A percentile compares a stretch with the other conserved stretches of the same genome.
Evolutionary conservation across 1,139 yeast species (phyloP).

Genomic region (Magnusiomyces clavatus): DNA sequence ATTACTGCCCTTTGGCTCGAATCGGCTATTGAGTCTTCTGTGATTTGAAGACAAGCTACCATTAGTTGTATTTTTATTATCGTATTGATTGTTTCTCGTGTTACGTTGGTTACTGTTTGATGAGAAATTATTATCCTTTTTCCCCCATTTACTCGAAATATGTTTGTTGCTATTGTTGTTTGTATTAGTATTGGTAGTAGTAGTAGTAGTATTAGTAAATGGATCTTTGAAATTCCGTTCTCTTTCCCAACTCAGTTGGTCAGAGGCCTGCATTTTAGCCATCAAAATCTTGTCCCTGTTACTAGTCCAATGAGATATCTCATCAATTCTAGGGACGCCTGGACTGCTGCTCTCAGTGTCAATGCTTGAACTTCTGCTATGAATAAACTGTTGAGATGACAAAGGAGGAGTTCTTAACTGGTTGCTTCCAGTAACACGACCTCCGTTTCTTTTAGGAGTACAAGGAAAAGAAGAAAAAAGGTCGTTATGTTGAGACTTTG

Average conservation of each 20-base stretch:
- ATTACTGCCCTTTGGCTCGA: background rate
- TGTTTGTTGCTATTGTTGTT: background rate
- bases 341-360: background rate
- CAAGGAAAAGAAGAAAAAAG: background rate
- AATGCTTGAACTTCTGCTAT: background rate
- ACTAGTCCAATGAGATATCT: background rate
- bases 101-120: background rate
- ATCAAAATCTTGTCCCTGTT: background rate
- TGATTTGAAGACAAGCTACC: background rate
- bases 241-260: background rate
- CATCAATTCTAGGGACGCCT: background rate
- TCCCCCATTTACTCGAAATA: background rate
- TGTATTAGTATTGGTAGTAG: background rate
- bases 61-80: background rate
- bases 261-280: background rate
- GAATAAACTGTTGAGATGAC: background rate
- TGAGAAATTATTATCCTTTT: background rate
- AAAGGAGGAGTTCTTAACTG: background rate
- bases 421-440: background rate
- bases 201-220: background rate
- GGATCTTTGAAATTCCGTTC: too few relatives aligned
- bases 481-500: background rate
- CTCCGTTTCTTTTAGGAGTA: background rate
- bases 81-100: background rate
- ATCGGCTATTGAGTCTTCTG: background rate